Evolutionary conservation across 495 filamentous ascomycete species (phyloP).

Genomic region (Achaetomiella virescens): DNA sequence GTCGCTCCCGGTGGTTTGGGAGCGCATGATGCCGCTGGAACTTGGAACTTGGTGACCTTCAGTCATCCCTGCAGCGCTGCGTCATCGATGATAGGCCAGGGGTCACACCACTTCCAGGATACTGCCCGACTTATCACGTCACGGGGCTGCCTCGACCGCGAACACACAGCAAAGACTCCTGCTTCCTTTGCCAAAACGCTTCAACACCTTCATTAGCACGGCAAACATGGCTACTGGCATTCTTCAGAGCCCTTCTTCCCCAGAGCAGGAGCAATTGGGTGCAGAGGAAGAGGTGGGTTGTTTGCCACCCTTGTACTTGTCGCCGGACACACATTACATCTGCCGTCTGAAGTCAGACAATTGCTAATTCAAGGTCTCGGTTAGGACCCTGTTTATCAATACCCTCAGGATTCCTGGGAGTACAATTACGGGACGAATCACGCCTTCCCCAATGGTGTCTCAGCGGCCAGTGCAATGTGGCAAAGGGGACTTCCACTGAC

Average conservation of each 20-base stretch:
- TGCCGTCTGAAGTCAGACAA: neutral
- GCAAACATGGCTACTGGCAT: neutral
- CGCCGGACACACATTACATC: neutral
- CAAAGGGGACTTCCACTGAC: neutral
- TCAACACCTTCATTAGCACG: neutral
- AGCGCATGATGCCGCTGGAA: too few species aligned
- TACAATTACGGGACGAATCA: neutral
- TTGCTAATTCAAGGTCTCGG: neutral
- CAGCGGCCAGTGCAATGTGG: neutral
- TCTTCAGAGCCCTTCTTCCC: neutral
- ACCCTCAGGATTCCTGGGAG: neutral
- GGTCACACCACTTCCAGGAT: neutral
- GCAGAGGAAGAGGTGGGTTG: neutral
- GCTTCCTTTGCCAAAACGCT: neutral
- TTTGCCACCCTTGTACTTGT: neutral
- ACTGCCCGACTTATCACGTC: neutral
- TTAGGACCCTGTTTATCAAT: neutral
- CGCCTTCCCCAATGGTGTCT: neutral
- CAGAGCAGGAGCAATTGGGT: neutral
- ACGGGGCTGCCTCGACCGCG: neutral
- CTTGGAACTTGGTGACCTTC: too few species aligned
- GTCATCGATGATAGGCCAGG: too few species aligned
- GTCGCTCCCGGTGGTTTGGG: too few species aligned
- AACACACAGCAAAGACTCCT: neutral
- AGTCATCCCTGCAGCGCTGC: too few species aligned